Evolutionary conservation across 106 monocot genomes (phyloP).

Genomic region (Dendrobium officinale): DNA sequence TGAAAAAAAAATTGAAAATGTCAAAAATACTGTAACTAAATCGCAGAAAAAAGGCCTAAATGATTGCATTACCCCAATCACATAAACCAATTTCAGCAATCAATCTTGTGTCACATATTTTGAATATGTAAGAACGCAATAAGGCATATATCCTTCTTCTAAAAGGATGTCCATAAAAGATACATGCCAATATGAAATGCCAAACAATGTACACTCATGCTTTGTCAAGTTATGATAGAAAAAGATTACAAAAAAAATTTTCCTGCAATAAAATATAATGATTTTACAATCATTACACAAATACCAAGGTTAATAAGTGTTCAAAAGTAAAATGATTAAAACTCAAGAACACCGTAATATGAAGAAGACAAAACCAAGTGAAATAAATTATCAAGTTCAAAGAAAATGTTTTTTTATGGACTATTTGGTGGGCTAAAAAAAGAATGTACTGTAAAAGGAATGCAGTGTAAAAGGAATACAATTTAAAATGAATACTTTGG

Average conservation of each 20-base stretch:
- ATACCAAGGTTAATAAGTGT: background rate
- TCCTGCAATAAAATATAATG: background rate
- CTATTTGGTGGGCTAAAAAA: no score
- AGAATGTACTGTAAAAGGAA: no score
- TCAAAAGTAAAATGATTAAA: background rate
- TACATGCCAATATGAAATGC: background rate
- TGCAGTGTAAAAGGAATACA: no score
- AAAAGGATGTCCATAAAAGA: background rate
- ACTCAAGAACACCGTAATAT: background rate
- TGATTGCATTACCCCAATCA: background rate
- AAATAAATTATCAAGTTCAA: background rate
- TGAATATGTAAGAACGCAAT: background rate
- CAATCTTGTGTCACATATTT: background rate
- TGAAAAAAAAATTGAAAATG: background rate
- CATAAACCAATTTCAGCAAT: background rate
- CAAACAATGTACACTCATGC: background rate
- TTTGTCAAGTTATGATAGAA: background rate
- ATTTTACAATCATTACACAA: background rate
- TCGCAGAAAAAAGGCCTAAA: background rate
- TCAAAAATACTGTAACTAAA: background rate
- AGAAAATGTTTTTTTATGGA: background rate
- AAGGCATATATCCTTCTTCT: background rate
- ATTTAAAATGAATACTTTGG: no score
- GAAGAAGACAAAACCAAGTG: background rate
- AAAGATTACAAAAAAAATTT: background rate